Base-by-base conservation (phyloP, 352 stramenopile species). In the Phytophthora capsici region DNA sequence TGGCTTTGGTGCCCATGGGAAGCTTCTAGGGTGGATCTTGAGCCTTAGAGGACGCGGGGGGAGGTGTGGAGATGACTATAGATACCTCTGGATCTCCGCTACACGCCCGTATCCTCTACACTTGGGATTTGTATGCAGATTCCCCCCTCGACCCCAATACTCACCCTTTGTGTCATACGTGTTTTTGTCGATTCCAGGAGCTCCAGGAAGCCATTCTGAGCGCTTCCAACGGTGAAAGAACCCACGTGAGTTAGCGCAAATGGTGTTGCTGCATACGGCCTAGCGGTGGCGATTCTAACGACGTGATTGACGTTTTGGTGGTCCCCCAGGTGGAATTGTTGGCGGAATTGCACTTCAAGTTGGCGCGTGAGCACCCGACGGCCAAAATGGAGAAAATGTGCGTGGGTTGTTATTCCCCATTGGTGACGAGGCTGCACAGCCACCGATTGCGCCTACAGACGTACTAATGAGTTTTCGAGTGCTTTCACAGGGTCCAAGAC, bases 371-470 rank as follows among this genome's bases (percentile, higher is more conserved):
- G 56, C 84, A 92, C 47, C 77, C 69, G 25, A 79, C 77, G 55
- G 73, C 86, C 22, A 94, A 94, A 73, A 73, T 91, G 69, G 84
- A 93, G 48, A 85, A 82, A 77, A 93, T 94, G 86, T 93, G 51
- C 36, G 81, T 83, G 30, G 12, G 36, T 19, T 47, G 25, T 52
- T 12, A 8, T 20, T 47, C 47, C 1, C 45, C 26, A 41, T 34
- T 45, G 22, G 36, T 46, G 61, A 44, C 25, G 30, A 69, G 12
- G 53, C 41, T 46, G 14, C 41, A 56, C 34, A 53, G 47, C 23
- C 37, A 55, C 43, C 40, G 53, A 44, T 59, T 71, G 61, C 19
- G 20, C 16, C 36, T 54, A 41, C 26, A 10, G 22, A 49, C 13
- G 23, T 50, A 22, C 58, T 74, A 14, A 77, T 51, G 48, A 9